Evolutionary conservation across 129 eudicot genomes (phyloP), one percentile per base, ranked within the genome.

Genomic region (Flaveria bidentis): DNA sequence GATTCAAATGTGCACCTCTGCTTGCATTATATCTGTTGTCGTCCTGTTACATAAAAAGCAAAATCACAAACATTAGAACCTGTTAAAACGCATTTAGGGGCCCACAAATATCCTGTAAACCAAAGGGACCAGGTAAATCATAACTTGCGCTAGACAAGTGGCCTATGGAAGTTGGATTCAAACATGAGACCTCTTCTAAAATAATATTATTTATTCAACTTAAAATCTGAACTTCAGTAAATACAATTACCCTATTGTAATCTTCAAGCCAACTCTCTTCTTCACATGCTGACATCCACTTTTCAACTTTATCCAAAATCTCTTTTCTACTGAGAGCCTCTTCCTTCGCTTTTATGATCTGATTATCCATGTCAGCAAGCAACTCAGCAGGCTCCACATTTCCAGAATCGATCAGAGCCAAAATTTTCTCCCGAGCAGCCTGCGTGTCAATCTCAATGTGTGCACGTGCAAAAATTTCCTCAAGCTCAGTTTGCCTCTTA

Each of bases 1-100:
- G 90, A 80, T 94, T 94, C 82, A 94, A 83, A 72, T 94, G 98
- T 52, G 98, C 98, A 20, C 98, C 98, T 83, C 98, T 87, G 85
- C 97, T 94, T 12, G 96, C 93, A 77, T 91, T 94, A 55, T 94
- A 94, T 86, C 98, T 72, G 85, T 94, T 91, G 68, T 94, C 96
- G 80, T 94, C 98, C 98, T 94, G 86, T 81, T 81, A 36, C 72
- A 69, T n/a, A 30, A 15, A 73, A 8, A 10, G 50, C 42, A 69
- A 57, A 46, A 33, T 63, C 82, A 70, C 14, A 2, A 69, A 69
- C 28, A 23, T 10, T 8, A 20, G 30, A 2, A 60, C 44, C 28
- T 2, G 1, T 56, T 20, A 56, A 20, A 10, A 15, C 10, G 6
- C 6, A 52, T 1, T 6, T 9, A 4, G 1, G 2, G 18, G 23